A percentile compares a stretch with the other conserved stretches of the same genome.
phyloP scores from a whole-genome alignment of 352 stramenopile genomes.

The Globisporangium nunn region DNA sequence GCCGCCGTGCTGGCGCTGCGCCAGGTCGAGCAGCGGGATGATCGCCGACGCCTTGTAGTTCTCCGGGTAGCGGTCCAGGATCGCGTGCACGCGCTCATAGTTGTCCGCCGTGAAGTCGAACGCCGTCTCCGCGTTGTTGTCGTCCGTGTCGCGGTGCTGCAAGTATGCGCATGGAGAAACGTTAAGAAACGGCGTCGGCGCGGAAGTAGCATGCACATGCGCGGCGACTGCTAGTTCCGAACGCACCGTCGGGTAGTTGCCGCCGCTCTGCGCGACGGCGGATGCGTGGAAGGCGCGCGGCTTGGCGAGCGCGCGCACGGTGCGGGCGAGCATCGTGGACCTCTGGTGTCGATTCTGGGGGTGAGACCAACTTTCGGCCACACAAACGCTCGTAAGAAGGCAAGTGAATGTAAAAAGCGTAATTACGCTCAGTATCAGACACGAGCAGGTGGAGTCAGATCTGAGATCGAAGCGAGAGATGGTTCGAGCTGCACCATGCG shows the following conservation, averaged over 20 bases:
- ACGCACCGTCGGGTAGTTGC: conserved; percentile 22
- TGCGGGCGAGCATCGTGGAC: conserved; percentile 49
- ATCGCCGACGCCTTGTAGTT: conserved; percentile 99
- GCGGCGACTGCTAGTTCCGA: neutral
- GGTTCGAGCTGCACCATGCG: too few species aligned
- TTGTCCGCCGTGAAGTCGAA: conserved; percentile 99
- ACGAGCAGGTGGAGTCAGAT: too few species aligned
- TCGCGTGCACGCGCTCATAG: conserved; percentile 93
- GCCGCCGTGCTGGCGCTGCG: conserved; percentile 94
- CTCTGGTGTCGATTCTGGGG: neutral
- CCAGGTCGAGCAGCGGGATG: conserved; percentile 97
- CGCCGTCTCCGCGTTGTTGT: conserved; percentile 93
- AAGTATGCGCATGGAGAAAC: neutral
- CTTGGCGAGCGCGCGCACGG: conserved; percentile 40
- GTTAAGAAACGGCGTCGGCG: too few species aligned
- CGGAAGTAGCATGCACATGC: too few species aligned
- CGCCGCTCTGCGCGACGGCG: conserved; percentile 22
- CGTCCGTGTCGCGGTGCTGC: conserved; percentile 94
- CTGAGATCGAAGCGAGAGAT: too few species aligned
- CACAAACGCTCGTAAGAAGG: conserved; percentile 1
- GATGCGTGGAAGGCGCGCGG: conserved; percentile 43
- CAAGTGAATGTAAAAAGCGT: neutral
- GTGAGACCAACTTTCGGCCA: conserved; percentile 1
- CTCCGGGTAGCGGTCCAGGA: conserved; percentile 96
- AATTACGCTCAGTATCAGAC: neutral